phyloP scores from a whole-genome alignment of 768 basidiomycete genomes.

The Trametes coccinea region DNA sequence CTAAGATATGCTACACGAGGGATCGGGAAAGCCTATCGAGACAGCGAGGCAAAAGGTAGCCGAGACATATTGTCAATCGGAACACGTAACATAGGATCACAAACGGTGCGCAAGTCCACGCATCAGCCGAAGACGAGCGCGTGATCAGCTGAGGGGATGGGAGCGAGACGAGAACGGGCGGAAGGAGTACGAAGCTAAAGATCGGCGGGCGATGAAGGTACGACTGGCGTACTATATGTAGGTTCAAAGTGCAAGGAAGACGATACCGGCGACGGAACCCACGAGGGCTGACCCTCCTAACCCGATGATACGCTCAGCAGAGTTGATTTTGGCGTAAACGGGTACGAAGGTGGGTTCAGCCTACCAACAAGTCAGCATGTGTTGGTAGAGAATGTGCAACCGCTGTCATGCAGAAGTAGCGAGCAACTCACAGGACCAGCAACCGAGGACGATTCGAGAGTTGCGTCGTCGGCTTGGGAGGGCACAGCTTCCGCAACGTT shows the following conservation, averaged over 20 bases:
- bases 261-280: conserved; percentile 6
- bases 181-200: neutral
- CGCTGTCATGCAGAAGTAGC: no score
- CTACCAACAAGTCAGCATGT: neutral
- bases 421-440: neutral
- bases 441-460: neutral
- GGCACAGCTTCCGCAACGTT: neutral
- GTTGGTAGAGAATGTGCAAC: no score
- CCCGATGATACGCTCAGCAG: neutral
- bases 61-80: neutral
- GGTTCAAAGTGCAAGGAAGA: conserved; percentile 2
- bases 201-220: neutral
- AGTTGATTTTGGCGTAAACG: conserved; percentile 3
- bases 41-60: neutral
- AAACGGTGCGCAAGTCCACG: no score
- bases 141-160: no score
- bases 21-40: neutral
- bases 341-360: neutral
- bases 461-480: neutral
- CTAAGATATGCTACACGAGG: conserved; percentile 12
- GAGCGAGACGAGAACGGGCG: neutral
- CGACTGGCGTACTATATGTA: conserved; percentile 10
- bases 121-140: no score
- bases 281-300: conserved; percentile 1
- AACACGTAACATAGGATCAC: neutral